Base-by-base conservation (phyloP, 2,329 filamentous ascomycete species). In the Arthroderma uncinatum region DNA sequence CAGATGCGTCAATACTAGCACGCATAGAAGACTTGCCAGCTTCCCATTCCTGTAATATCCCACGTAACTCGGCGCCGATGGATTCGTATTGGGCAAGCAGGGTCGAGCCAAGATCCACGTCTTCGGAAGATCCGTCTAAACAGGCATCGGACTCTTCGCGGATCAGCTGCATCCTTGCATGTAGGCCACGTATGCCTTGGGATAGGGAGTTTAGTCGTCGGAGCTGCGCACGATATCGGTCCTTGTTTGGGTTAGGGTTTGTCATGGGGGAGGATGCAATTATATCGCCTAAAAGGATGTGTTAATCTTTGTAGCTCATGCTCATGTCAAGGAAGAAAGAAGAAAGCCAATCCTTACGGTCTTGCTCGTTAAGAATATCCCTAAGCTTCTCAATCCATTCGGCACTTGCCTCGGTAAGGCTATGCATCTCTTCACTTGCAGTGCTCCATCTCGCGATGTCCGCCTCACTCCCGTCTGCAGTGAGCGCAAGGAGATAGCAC, bases 51-150 rank as follows among this genome's bases (percentile, higher is more conserved):
- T 86, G 80, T 71, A 91, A 83, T 53, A 95, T 75, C 44, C 85
- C 81, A 68, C 86, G 86, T 47, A 98, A 78, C 66, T 98, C 93
- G 25, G 84, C 79, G 2, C 93, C 93, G 61, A 98, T 94, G 3
- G 90, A 92, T 57, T 98, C 93, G 70, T 97, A 98, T 66, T 97
- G 93, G 21, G 84, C 75, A 79, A 95, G 85, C 39, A 97, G 78
- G 61, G 83, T 84, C 0, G 85, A 81, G 0, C 87, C 89, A 14
- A 95, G 79, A 62, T 95, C 87, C 2, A 83, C 82, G 4, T 77
- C 69, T 60, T 74, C 67, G 16, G 88, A 82, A 37, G 87, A 83
- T 64, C 86, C 83, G 65, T 95, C 87, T 28, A 95, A 73, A 44
- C 83, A 83, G 59, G 82, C 82, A 66, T 88, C 89, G 0, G 90